Conservation (phyloP, 2,329 filamentous ascomycete species). For the Emergomyces africanus region DNA sequence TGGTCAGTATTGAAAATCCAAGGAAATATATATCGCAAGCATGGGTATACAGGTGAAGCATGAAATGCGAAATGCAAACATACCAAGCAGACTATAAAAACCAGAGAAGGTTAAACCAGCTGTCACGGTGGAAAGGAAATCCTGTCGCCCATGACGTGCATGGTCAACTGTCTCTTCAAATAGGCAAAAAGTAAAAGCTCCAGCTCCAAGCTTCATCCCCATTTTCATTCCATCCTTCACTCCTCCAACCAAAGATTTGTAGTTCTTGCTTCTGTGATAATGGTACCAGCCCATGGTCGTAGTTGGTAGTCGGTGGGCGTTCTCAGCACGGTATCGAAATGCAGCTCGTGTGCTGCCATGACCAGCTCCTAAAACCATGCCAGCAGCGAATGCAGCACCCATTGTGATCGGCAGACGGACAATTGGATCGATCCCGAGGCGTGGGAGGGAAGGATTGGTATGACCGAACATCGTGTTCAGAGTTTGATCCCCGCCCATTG, state of each 20-base stretch:
- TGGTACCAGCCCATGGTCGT: conserved; percentile 84
- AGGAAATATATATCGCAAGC: not conserved
- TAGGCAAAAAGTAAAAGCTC: conserved; percentile 63
- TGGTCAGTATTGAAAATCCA: conserved; percentile 6
- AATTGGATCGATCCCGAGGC: conserved; percentile 51
- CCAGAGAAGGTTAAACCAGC: conserved; percentile 78
- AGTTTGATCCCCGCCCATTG: not conserved
- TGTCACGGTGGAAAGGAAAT: conserved; percentile 68
- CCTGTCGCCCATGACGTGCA: conserved; percentile 44
- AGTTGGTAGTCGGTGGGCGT: conserved; percentile 81
- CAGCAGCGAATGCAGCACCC: conserved; percentile 51
- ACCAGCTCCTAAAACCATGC: conserved; percentile 55
- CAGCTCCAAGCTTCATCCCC: conserved; percentile 56
- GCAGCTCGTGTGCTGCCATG: conserved; percentile 63
- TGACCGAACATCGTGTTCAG: conserved; percentile 19
- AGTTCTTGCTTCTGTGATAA: conserved; percentile 98
- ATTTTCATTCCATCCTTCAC: conserved; percentile 66
- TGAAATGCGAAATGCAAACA: conserved; percentile 21
- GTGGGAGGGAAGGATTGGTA: conserved; percentile 23
- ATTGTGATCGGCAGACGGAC: conserved; percentile 55
- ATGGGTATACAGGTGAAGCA: not conserved
- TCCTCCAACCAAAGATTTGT: conserved; percentile 66
- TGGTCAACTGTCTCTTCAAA: conserved; percentile 79
- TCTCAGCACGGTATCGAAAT: conserved; percentile 84
- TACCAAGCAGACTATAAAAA: conserved; percentile 76